These are phyloP conservation scores for Penicillium brevicompactum DNA, from an alignment of 2,329 filamentous ascomycete genomes.

Conservation along the genomic window DNA sequence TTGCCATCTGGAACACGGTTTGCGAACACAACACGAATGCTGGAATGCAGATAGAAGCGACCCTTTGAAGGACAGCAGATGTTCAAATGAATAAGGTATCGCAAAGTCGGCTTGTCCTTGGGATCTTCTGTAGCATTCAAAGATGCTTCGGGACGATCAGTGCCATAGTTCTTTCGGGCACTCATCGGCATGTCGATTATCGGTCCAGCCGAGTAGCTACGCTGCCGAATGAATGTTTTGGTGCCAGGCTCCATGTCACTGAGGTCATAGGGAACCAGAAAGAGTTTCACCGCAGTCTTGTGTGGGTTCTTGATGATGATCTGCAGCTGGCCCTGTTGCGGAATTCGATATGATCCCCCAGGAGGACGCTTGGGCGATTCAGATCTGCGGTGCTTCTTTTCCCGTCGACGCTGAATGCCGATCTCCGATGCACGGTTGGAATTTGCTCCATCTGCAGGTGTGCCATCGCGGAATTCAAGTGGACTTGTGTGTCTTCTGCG, in stretches of 20 bases:
- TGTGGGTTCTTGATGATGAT: conserved; percentile 98
- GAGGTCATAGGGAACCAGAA: conserved; percentile 90
- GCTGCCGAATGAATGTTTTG: conserved; percentile 94
- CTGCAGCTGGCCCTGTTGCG: conserved; percentile 89
- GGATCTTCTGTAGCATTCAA: conserved; percentile 45
- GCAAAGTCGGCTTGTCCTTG: conserved; percentile 67
- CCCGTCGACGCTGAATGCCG: conserved; percentile 48
- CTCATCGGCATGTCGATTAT: conserved; percentile 71
- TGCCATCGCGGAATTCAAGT: conserved; percentile 11
- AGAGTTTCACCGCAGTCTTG: conserved; percentile 96
- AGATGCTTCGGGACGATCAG: conserved; percentile 57
- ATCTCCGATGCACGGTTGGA: conserved; percentile 20
- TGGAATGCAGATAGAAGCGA: conserved; percentile 87
- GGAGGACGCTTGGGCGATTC: conserved; percentile 69
- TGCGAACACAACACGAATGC: conserved; percentile 90
- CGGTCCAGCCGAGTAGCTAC: conserved; percentile 85
- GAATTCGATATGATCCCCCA: conserved; percentile 90
- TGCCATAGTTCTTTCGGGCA: conserved; percentile 46
- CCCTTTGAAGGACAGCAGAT: conserved; percentile 85
- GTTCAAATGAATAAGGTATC: conserved; percentile 90
- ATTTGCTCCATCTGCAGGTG: conserved; percentile 10
- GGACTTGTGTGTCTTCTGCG: conserved; percentile 43
- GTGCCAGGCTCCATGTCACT: conserved; percentile 89
- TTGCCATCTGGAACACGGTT: conserved; percentile 95
- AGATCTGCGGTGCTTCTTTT: conserved; percentile 63